Evolutionary conservation across 495 filamentous ascomycete species (phyloP).

Genomic region (Darksidea phi): DNA sequence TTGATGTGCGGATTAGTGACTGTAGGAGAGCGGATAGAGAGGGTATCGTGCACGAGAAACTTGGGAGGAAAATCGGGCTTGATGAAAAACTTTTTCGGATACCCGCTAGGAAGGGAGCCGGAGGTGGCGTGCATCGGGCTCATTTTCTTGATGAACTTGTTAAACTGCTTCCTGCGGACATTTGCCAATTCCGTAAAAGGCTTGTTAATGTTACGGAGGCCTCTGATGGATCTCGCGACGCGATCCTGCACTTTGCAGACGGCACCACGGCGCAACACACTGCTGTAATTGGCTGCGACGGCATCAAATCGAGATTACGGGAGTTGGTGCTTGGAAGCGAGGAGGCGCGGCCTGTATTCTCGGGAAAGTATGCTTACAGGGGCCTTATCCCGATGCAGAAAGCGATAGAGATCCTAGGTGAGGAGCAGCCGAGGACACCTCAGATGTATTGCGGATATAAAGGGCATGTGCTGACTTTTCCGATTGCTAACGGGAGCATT

Average conservation of each 20-base stretch:
- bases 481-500: slow-evolving; percentile 60
- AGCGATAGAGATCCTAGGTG: slow-evolving; percentile 54
- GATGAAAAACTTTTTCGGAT: slow-evolving; percentile 36
- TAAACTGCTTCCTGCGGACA: slow-evolving; percentile 51
- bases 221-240: slow-evolving; percentile 36
- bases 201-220: slow-evolving; percentile 38
- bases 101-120: slow-evolving; percentile 35
- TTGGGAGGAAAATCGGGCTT: slow-evolving; percentile 13
- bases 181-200: slow-evolving; percentile 45
- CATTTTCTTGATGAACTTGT: slow-evolving; percentile 61
- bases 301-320: slow-evolving; percentile 54
- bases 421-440: slow-evolving; percentile 49
- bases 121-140: slow-evolving; percentile 53
- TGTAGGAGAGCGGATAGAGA: slow-evolving; percentile 14
- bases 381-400: slow-evolving; percentile 60
- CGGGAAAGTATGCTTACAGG: slow-evolving; percentile 56
- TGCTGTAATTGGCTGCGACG: slow-evolving; percentile 59
- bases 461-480: slow-evolving; percentile 62
- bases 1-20: slow-evolving; percentile 37
- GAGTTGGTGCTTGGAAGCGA: slow-evolving; percentile 48
- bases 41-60: slow-evolving; percentile 20
- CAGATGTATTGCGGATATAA: slow-evolving; percentile 59
- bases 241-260: slow-evolving; percentile 55
- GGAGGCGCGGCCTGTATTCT: slow-evolving; percentile 43
- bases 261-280: slow-evolving; percentile 49